Conservation (phyloP, 2,329 filamentous ascomycete genomes). For the Lachnellula arida region DNA sequence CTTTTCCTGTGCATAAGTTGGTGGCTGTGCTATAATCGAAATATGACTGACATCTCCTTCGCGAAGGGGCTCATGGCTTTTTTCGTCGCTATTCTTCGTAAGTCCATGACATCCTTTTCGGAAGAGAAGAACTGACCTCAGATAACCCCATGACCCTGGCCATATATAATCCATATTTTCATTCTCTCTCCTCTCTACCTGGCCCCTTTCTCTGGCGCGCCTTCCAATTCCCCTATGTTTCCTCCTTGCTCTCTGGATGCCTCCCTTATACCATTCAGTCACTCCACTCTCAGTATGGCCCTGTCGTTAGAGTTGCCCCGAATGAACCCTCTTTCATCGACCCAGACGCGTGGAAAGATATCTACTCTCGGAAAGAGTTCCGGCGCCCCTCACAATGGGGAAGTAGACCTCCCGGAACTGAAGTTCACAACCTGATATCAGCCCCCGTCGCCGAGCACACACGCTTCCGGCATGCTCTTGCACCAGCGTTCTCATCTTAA, state of each 20-base stretch:
- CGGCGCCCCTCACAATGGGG: conserved; percentile 6
- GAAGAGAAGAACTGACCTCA: background rate
- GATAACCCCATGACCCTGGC: background rate
- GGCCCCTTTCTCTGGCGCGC: conserved; percentile 21
- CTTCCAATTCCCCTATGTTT: conserved; percentile 11
- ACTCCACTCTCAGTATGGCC: conserved; percentile 11
- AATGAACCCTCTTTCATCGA: conserved; percentile 11
- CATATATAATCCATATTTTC: conserved; percentile 20
- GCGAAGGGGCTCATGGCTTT: background rate
- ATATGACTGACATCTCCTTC: background rate
- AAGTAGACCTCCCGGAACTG: conserved; percentile 19
- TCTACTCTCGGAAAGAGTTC: conserved; percentile 27
- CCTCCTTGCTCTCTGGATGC: background rate
- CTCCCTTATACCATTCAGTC: conserved; percentile 28
- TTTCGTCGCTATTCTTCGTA: background rate
- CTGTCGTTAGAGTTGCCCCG: conserved; percentile 13
- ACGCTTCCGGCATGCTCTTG: too few species aligned
- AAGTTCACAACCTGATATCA: too few species aligned
- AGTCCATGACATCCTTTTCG: background rate
- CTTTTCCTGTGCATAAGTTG: background rate
- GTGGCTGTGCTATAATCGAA: background rate
- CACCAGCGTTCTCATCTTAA: too few species aligned
- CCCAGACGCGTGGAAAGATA: conserved; percentile 22
- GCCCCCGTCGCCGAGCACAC: too few species aligned
- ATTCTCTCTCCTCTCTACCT: conserved; percentile 22